Base-by-base conservation (phyloP, 140 eudicot genomes). In the Flaveria floridana region DNA sequence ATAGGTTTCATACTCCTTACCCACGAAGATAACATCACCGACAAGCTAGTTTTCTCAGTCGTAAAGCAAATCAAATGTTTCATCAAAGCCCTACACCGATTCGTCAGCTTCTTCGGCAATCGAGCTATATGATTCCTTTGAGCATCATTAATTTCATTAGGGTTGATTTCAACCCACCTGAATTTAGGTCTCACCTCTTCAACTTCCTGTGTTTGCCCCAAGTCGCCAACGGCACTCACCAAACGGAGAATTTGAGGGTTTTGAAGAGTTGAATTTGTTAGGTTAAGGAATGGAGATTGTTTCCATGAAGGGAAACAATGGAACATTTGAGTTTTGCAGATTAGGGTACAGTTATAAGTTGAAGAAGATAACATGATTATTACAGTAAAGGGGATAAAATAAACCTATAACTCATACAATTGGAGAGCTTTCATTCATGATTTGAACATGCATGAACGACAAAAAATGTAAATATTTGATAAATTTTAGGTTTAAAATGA, bases 41-140 rank as follows among this genome's bases (percentile, higher is more conserved):
- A 28, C 0, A 94, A 67, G 42, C 63, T 76, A n/a, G 69, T 72
- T 51, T 79, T 83, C 48, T 87, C 87, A 14, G 81, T 56, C 2
- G 91, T 76, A 73, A 76, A 88, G 61, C 96, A 94, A 65, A 94
- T 90, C 16, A 94, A 79, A 65, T 90, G 94, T 46, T 83, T 86
- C 95, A 90, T 78, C 28, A 94, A 79, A 18, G 96, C 96, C 68
- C 83, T 86, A 44, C 99, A 94, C 9, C 99, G 75, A 79, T 88
- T 94, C 46, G 89, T 84, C 96, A 94, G 75, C 41, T 84, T 90
- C 7, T 72, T 73, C 13, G 99, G 89, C 37, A 94, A 79, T 50
- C 81, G 79, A 19, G 96, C 81, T 19, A 94, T 84, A 47, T 86
- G 88, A 68, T 76, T 75, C 79, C 86, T 84, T 80, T 94, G 99